Evolutionary conservation across 2,329 filamentous ascomycete genomes (phyloP).

Genomic region (Daldinia eschscholtzii): DNA sequence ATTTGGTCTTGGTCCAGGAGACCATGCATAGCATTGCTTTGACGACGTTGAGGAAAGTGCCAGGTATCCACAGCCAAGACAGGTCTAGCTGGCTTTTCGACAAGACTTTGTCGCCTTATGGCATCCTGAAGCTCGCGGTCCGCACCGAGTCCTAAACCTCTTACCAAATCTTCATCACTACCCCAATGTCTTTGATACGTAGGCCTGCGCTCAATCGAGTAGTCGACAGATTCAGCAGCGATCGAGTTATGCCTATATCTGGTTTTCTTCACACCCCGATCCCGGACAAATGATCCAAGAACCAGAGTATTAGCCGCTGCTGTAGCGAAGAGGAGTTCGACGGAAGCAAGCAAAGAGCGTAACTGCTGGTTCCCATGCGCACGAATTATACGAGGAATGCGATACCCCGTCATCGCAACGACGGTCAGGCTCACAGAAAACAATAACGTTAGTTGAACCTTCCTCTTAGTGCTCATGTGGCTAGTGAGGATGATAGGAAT

Average conservation of each 20-base stretch:
- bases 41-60: constrained; percentile 60
- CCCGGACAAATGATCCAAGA: constrained; percentile 90
- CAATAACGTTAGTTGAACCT: constrained; percentile 81
- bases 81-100: constrained; percentile 52
- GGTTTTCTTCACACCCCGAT: constrained; percentile 88
- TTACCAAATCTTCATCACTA: constrained; percentile 90
- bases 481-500: constrained; percentile 88
- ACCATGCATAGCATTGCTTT: constrained; percentile 57
- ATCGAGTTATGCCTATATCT: constrained; percentile 79
- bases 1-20: constrained; percentile 56
- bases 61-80: constrained; percentile 60
- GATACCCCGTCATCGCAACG: constrained; percentile 82
- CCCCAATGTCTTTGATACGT: constrained; percentile 78
- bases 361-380: constrained; percentile 82
- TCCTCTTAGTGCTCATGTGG: constrained; percentile 80
- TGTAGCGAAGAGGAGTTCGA: constrained; percentile 91
- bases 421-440: constrained; percentile 88
- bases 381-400: constrained; percentile 82
- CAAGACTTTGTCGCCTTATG: constrained; percentile 34
- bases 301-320: constrained; percentile 89
- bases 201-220: constrained; percentile 59
- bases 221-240: constrained; percentile 73
- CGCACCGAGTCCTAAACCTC: constrained; percentile 79
- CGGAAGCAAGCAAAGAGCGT: constrained; percentile 87
- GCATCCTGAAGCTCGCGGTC: constrained; percentile 63